Base-by-base conservation (phyloP, 148 eudicot species). In the Cornus kousa region DNA sequence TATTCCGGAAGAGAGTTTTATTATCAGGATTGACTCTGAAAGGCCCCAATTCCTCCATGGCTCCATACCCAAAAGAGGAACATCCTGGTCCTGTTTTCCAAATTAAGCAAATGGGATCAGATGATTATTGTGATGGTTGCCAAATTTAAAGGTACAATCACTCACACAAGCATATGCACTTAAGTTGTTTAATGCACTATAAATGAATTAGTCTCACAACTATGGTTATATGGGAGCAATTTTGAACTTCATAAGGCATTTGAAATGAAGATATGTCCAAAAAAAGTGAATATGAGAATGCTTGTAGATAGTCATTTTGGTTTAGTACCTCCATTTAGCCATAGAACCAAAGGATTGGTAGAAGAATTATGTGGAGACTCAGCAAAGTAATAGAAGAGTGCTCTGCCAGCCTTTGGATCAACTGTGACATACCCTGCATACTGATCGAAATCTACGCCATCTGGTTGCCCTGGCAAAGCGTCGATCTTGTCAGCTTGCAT, bases 1-100 rank as follows among this genome's bases (percentile, higher is more conserved):
- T 80, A 59, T 80, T 85, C n/a, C 64, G 35, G 24, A 35, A 66
- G 2, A 87, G 76, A 2, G 90, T 80, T 68, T 78, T 87, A 2
- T 86, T 84, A 72, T 87, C 82, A 8, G 79, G 78, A 76, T 85
- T 79, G 16, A 87, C 88, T 43, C 90, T 73, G 37, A 87, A 87
- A n/a, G 90, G 90, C 78, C 90, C 90, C 22, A 85, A 46, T 67
- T 87, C 90, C 31, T 75, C 71, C 14, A 87, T 16, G 55, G 86
- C 90, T 48, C 90, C 90, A 64, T 82, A 77, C 37, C 86, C 90
- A 73, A 87, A 81, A 31, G 90, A 87, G 11, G 90, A 87, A 43
- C 90, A 87, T 57, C 90, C 90, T 7, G 90, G 90, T 13, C 90
- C 90, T 87, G 86, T 39, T 40, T 68, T 9, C 7, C 16, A 57